Percentiles rank a stretch among this genome's conserved stretches.
phyloP scores from a whole-genome alignment of 306 rosid species.

The Acacia crassicarpa region DNA sequence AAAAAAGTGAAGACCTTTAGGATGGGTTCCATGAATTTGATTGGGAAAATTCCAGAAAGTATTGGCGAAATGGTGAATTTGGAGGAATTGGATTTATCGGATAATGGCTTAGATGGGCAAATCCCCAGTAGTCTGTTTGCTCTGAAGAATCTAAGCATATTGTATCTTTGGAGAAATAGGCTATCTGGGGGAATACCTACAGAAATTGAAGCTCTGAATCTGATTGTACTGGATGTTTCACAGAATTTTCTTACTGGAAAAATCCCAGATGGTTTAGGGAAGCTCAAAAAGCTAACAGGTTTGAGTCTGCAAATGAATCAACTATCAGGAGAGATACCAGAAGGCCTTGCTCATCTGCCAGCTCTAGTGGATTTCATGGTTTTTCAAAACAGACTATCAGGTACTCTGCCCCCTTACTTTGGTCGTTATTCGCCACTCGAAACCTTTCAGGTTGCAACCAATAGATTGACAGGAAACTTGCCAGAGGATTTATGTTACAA shows the following conservation, averaged over 20 bases:
- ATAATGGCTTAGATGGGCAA: constrained; percentile 32
- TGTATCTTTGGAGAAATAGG: constrained; percentile 33
- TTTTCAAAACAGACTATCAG: constrained; percentile 42
- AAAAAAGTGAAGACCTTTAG: constrained; percentile 37
- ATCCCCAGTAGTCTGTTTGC: constrained; percentile 48
- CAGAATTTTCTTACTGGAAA: constrained; percentile 36
- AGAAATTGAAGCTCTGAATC: constrained; percentile 31
- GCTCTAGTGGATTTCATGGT: constrained; percentile 20
- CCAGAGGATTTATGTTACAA: constrained; percentile 44
- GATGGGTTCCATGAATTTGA: constrained; percentile 28
- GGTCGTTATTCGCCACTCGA: constrained; percentile 38
- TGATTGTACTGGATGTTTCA: constrained; percentile 40
- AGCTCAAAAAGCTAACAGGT: constrained; percentile 25
- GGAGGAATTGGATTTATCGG: constrained; percentile 38
- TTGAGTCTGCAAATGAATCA: constrained; percentile 37
- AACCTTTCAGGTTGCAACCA: constrained; percentile 35
- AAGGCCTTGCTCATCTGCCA: constrained; percentile 46
- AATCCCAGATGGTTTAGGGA: constrained; percentile 45
- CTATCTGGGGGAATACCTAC: constrained; percentile 50
- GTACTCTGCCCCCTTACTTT: constrained; percentile 43
- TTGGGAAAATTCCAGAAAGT: constrained; percentile 43
- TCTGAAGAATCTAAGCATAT: constrained; percentile 38
- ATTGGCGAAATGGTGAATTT: constrained; percentile 44
- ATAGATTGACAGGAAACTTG: constrained; percentile 43
- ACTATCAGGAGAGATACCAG: constrained; percentile 48